A percentile compares a stretch with the other conserved stretches of the same genome.
phyloP scores from a whole-genome alignment of 2,329 filamentous ascomycete genomes.

The Thielaviopsis ethacetica region DNA sequence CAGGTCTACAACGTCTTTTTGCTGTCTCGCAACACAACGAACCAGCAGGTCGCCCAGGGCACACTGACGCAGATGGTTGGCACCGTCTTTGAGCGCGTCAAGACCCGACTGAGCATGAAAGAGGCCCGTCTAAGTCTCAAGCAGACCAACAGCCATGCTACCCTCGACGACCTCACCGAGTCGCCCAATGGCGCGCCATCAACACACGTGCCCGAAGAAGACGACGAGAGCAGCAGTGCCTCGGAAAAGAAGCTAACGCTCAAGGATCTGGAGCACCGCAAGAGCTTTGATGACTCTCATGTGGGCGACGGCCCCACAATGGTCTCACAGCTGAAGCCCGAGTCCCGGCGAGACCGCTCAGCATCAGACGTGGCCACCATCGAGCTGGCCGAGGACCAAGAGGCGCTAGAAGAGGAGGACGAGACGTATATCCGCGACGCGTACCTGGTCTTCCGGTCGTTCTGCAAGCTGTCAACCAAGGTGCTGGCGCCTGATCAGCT shows the following conservation, averaged over 20 bases:
- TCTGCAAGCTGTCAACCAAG: conserved; percentile 96
- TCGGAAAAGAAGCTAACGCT: conserved; percentile 39
- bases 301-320: conserved; percentile 51
- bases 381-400: conserved; percentile 40
- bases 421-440: conserved; percentile 96
- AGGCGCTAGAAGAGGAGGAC: conserved; percentile 57
- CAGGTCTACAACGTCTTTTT: conserved; percentile 99
- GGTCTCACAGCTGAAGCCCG: conserved; percentile 43
- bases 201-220: conserved; percentile 22
- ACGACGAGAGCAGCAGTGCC: conserved; percentile 23
- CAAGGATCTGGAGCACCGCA: conserved; percentile 50
- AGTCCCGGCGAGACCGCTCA: conserved; percentile 27
- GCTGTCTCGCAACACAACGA: conserved; percentile 80
- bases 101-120: conserved; percentile 70
- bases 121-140: conserved; percentile 53
- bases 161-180: conserved; percentile 23
- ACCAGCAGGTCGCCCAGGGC: conserved; percentile 93
- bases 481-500: conserved; percentile 76
- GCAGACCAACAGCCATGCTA: conserved; percentile 34
- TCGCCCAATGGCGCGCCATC: conserved; percentile 19
- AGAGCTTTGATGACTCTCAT: conserved; percentile 52
- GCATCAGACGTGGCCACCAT: conserved; percentile 36
- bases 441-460: conserved; percentile 90
- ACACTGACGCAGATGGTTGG: conserved; percentile 97
- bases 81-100: conserved; percentile 92